Conservation (phyloP, 2,329 filamentous ascomycete genomes). For the Penicillium sp. region DNA sequence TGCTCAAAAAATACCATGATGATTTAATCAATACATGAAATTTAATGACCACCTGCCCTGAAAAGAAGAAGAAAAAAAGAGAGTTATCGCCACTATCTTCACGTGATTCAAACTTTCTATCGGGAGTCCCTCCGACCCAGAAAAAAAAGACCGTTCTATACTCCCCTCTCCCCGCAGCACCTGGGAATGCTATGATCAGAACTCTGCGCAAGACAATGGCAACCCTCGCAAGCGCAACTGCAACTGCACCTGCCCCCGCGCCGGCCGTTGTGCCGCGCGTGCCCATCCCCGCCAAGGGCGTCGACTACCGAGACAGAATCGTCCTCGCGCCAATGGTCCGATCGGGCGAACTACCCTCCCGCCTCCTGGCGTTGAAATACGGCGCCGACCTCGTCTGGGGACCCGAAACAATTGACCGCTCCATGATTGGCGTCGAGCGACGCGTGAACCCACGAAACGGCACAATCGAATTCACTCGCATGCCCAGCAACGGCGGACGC, state of each 20-base stretch:
- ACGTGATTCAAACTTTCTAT: slow-evolving; percentile 10
- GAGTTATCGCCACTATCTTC: slow-evolving; percentile 12
- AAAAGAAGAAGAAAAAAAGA: neutral
- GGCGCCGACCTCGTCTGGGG: slow-evolving; percentile 98
- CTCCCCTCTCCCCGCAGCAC: slow-evolving; percentile 2
- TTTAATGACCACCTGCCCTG: neutral
- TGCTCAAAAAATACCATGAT: neutral
- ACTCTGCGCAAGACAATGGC: slow-evolving; percentile 58
- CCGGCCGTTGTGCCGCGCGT: slow-evolving; percentile 60
- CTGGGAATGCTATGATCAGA: slow-evolving; percentile 43
- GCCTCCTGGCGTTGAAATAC: slow-evolving; percentile 86
- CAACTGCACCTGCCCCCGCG: slow-evolving; percentile 24
- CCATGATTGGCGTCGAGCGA: slow-evolving; percentile 83
- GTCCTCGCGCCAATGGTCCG: slow-evolving; percentile 98
- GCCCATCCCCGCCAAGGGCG: slow-evolving; percentile 80
- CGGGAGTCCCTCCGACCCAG: slow-evolving; percentile 2
- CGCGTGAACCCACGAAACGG: slow-evolving; percentile 72
- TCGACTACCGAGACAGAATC: slow-evolving; percentile 90
- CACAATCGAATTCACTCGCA: slow-evolving; percentile 81
- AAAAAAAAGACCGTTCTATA: slow-evolving; percentile 7
- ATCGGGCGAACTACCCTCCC: slow-evolving; percentile 90
- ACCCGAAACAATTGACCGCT: slow-evolving; percentile 89
- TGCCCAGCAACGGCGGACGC: slow-evolving; percentile 66
- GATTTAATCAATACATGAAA: neutral
- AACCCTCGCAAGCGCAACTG: slow-evolving; percentile 24